phyloP scores from a whole-genome alignment of 2,329 filamentous ascomycete species.

The Fulvia fulva region DNA sequence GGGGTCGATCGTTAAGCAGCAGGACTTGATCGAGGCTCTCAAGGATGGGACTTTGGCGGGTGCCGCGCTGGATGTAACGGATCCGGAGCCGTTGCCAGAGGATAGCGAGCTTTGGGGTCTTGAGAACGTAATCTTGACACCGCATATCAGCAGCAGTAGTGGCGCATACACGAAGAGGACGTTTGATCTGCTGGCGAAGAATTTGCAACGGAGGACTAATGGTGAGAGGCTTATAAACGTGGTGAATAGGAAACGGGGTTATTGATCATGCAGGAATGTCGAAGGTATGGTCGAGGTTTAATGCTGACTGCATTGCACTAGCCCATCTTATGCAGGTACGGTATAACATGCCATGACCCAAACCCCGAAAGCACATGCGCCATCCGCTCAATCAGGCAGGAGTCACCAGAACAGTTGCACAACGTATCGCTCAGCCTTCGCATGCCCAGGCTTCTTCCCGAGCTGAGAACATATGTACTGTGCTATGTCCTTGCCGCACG shows the following conservation, averaged over 20 bases:
- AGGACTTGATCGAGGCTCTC: conserved; percentile 61
- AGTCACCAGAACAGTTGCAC: neutral
- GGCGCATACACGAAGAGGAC: conserved; percentile 54
- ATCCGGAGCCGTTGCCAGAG: conserved; percentile 70
- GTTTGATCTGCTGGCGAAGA: conserved; percentile 56
- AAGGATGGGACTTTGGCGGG: conserved; percentile 55
- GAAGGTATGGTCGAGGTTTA: neutral
- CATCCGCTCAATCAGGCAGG: no score
- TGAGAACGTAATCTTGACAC: conserved; percentile 66
- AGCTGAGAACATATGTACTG: no score
- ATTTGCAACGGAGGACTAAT: conserved; percentile 51
- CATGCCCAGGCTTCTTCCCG: no score
- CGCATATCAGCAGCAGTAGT: conserved; percentile 58
- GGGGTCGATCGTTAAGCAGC: conserved; percentile 59
- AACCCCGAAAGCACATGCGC: no score
- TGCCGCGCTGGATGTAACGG: conserved; percentile 73
- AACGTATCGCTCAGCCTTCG: neutral
- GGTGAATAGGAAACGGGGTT: conserved; percentile 58
- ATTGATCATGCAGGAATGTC: conserved; percentile 41
- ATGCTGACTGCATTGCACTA: no score
- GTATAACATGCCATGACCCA: no score
- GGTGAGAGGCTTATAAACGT: conserved; percentile 59
- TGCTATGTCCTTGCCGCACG: no score
- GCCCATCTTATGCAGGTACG: no score
- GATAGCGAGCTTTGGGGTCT: conserved; percentile 67